Evolutionary conservation across 352 stramenopile species (phyloP), one percentile per base, ranked within the genome.

Genomic region (Phytopythium chamaehyphon): DNA sequence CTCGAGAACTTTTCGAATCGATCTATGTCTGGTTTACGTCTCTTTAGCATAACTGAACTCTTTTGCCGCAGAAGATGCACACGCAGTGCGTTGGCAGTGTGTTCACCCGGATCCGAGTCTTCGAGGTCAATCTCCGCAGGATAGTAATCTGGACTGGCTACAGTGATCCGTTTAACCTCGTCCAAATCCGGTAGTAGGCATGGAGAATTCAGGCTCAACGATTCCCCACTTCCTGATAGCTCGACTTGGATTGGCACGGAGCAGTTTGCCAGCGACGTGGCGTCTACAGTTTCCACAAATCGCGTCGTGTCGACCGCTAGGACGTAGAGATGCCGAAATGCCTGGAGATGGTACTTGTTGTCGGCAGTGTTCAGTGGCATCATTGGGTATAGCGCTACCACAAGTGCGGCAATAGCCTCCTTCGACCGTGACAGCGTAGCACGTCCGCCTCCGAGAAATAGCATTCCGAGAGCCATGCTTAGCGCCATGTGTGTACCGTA

Each of bases 401-500:
- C 71, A 6, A 99, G 80, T 35, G 90, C 87, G 9, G 96, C 96
- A 45, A 99, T 95, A 46, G 97, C 93, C 39, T 89, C 76, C 26
- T 82, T 85, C 0, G 80, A 86, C 16, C 78, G 69, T n/a, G 76
- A 83, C n/a, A 99, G 65, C 0, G 96, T 98, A 15, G 80, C 86
- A 47, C 89, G 92, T 0, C 97, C 97, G 35, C 95, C 94, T 23
- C 96, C 96, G 5, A 99, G 57, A 54, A 99, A 99, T 7, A 99
- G 73, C 47, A 99, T 68, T 0, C 96, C 97, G 24, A 98, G 97
- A 21, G 96, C 88, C 69, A 95, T 91, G 38, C 82, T 93, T 42
- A 97, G 79, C 14, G 87, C 80, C 92, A 98, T 98, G 71, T 99
- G 96, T 33, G 92, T 97, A 8, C 97, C 97, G 54, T 98, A 98